These are phyloP conservation scores for Apiospora arundinis DNA, from an alignment of 2,329 filamentous ascomycete species.

Conservation along the genomic window DNA sequence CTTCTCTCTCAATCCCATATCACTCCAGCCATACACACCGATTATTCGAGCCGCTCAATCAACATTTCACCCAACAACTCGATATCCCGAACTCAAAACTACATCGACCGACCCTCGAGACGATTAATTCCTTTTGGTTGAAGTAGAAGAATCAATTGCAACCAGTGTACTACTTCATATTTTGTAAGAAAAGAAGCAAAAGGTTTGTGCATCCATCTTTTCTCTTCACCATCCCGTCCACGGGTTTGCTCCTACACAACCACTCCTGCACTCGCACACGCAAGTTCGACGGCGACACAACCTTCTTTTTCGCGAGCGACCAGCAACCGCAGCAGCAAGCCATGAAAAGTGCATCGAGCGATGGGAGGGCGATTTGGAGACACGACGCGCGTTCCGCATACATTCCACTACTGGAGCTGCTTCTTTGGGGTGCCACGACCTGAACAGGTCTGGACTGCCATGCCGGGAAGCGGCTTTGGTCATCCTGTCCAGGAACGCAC, in stretches of 20 bases:
- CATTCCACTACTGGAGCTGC: neutral
- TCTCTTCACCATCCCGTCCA: neutral
- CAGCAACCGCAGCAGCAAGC: neutral
- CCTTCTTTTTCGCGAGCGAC: neutral
- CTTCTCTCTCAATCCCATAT: slow-evolving; percentile 23
- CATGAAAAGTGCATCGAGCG: neutral
- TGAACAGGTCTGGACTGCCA: neutral
- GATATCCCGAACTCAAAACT: slow-evolving; percentile 20
- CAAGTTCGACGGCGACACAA: neutral
- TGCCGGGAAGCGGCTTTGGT: neutral
- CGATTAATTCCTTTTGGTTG: slow-evolving; percentile 8
- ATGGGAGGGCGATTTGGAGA: neutral
- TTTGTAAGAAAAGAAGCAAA: slow-evolving; percentile 6
- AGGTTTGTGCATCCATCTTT: slow-evolving; percentile 8
- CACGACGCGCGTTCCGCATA: slow-evolving; percentile 8
- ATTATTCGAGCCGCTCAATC: slow-evolving; percentile 4
- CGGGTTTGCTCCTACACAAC: neutral
- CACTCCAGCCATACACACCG: slow-evolving; percentile 14
- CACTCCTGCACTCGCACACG: neutral
- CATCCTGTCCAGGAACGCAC: slow-evolving; percentile 13
- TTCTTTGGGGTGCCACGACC: neutral
- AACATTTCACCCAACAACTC: slow-evolving; percentile 26
- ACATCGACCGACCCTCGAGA: slow-evolving; percentile 10
- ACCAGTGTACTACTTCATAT: neutral
- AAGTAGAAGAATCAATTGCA: slow-evolving; percentile 2